These are phyloP conservation scores for Kazachstania psychrophila DNA, from an alignment of 805 yeast species.

Conservation along the genomic window DNA sequence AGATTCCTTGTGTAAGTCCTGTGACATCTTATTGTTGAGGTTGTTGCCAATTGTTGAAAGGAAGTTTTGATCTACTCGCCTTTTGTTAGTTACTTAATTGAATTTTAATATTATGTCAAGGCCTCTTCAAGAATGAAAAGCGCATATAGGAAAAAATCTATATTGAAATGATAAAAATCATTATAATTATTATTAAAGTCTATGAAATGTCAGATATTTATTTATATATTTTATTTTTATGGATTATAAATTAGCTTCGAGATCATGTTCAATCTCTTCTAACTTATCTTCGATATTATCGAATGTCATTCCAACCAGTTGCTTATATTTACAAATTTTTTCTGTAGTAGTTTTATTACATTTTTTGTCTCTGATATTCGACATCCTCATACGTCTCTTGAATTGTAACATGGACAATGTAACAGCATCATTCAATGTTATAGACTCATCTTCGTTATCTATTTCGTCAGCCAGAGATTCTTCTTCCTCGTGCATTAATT, in stretches of 20 bases:
- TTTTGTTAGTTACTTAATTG: too few relatives aligned
- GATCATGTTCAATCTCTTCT: conserved; percentile 59
- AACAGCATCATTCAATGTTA: conserved; percentile 26
- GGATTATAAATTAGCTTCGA: conserved; percentile 25
- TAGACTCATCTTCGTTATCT: conserved; percentile 1
- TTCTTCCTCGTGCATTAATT: conserved; percentile 49
- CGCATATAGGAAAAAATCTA: too few relatives aligned
- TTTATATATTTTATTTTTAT: too few relatives aligned
- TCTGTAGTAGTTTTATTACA: conserved; percentile 35
- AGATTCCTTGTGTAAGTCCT: too few relatives aligned
- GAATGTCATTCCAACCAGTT: conserved; percentile 64
- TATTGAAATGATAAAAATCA: too few relatives aligned
- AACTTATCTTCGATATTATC: conserved; percentile 75
- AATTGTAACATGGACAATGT: conserved; percentile 46
- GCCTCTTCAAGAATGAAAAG: too few relatives aligned
- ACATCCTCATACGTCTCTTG: conserved; percentile 35
- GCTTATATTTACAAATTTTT: conserved; percentile 71
- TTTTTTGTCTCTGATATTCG: conserved; percentile 43
- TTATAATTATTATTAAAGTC: too few relatives aligned
- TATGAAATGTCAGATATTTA: too few relatives aligned
- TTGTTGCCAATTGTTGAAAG: too few relatives aligned
- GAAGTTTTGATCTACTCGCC: too few relatives aligned
- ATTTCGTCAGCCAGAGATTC: conserved; percentile 6
- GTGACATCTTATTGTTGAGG: too few relatives aligned
- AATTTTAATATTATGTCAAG: too few relatives aligned